Evolutionary conservation across 73 alveolate species (phyloP).

Genomic region (Paramecium biaurelia): DNA sequence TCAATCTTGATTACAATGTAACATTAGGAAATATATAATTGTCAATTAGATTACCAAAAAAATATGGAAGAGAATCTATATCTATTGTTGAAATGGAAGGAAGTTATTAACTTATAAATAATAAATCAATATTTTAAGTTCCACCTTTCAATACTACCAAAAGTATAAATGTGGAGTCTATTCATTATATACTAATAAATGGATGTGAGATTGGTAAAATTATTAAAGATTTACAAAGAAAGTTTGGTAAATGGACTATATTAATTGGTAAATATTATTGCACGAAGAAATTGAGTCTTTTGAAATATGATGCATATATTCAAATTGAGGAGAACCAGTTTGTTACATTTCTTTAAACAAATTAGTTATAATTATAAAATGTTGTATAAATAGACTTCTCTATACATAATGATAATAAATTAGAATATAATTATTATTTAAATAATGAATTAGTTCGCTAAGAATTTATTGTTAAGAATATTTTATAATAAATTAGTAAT

Average conservation of each 20-base stretch:
- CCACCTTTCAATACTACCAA: neutral
- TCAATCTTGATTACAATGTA: neutral
- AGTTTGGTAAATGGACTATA: neutral
- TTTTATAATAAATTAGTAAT: neutral
- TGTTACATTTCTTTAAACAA: neutral
- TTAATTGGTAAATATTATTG: neutral
- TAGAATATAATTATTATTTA: neutral
- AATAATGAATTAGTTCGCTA: neutral
- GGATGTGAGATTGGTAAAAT: neutral
- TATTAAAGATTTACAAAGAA: neutral
- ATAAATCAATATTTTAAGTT: neutral
- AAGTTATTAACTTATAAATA: neutral
- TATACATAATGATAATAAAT: neutral
- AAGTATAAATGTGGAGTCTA: neutral
- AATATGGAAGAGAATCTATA: neutral
- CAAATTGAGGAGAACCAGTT: neutral
- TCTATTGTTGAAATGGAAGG: neutral
- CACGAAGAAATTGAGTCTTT: neutral
- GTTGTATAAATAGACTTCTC: neutral
- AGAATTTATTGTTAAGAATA: neutral
- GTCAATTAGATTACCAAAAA: neutral
- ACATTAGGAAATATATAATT: neutral
- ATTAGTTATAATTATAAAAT: neutral
- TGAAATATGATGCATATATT: neutral
- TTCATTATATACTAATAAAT: neutral